phyloP scores from a whole-genome alignment of 23 red algal genomes.

The Porphyridium purpureum region DNA sequence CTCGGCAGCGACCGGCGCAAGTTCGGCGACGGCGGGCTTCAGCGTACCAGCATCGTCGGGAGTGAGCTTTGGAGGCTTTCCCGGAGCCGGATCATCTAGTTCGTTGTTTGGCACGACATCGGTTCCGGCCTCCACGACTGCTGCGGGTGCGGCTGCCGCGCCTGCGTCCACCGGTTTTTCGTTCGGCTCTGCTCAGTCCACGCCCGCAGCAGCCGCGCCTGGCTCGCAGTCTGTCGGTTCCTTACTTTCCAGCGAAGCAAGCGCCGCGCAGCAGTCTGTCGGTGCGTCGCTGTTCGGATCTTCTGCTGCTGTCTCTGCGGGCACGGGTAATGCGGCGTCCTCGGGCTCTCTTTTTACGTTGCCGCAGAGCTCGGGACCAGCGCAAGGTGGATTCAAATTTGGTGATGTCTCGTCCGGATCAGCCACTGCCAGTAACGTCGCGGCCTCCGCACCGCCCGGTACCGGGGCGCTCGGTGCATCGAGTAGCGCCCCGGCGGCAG shows the following conservation, averaged over 20 bases:
- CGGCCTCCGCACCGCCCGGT: background rate
- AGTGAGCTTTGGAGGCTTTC: background rate
- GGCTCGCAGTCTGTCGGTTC: too few species aligned
- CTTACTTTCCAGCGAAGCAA: too few species aligned
- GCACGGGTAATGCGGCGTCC: too few species aligned
- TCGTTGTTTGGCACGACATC: background rate
- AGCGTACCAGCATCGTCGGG: too few species aligned
- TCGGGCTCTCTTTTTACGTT: too few species aligned
- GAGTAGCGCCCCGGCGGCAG: background rate
- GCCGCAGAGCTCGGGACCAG: too few species aligned
- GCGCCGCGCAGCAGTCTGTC: too few species aligned
- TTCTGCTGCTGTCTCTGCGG: too few species aligned
- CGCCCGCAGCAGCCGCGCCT: background rate
- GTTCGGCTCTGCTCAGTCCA: background rate
- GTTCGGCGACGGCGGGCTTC: background rate
- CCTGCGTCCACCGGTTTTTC: background rate
- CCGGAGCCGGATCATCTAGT: background rate
- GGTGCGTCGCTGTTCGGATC: too few species aligned
- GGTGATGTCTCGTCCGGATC: background rate
- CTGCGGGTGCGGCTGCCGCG: conserved; percentile 1
- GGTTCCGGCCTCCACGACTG: background rate
- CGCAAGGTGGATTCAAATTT: too few species aligned
- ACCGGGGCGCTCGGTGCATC: background rate
- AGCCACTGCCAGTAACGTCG: background rate
- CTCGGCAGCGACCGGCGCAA: background rate